phyloP scores from a whole-genome alignment of 2,329 filamentous ascomycete genomes.

The Aspergillus sp. region DNA sequence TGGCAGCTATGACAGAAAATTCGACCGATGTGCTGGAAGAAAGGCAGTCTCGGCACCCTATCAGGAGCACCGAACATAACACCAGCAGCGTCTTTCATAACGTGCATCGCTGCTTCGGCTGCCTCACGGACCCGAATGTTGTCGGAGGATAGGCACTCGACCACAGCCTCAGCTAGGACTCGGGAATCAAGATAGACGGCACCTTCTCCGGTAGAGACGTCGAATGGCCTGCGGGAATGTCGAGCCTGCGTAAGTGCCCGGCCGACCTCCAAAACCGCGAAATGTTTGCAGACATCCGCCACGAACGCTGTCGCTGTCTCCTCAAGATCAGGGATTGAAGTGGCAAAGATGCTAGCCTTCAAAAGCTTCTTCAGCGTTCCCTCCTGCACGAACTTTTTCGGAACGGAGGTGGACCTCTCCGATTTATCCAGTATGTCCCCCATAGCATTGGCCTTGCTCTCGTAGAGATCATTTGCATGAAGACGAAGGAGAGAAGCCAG shows the following conservation, averaged over 20 bases:
- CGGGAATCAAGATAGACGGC: constrained; percentile 78
- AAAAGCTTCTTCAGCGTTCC: constrained; percentile 72
- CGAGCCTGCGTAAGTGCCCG: constrained; percentile 72
- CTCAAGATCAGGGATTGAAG: constrained; percentile 71
- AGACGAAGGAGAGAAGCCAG: constrained; percentile 74
- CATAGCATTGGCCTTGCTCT: constrained; percentile 62
- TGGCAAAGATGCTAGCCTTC: constrained; percentile 78
- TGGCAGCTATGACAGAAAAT: constrained; percentile 92
- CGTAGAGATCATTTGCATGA: constrained; percentile 75
- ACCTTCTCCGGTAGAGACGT: constrained; percentile 78
- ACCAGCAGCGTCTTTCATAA: constrained; percentile 65
- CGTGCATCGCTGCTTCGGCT: constrained; percentile 67
- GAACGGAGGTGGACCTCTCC: constrained; percentile 70
- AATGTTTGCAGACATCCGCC: constrained; percentile 74
- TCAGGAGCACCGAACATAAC: constrained; percentile 69
- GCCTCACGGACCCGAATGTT: constrained; percentile 69
- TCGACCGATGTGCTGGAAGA: constrained; percentile 74
- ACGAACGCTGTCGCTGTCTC: constrained; percentile 67
- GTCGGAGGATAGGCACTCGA: constrained; percentile 84
- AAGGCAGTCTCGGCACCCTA: constrained; percentile 64
- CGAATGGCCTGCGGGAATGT: constrained; percentile 67
- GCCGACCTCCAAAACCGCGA: constrained; percentile 82
- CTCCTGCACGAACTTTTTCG: constrained; percentile 81
- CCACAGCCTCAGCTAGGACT: constrained; percentile 77
- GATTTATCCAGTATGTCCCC: constrained; percentile 60